Conservation (phyloP, 352 stramenopile species). For the Globisporangium parvum region DNA sequence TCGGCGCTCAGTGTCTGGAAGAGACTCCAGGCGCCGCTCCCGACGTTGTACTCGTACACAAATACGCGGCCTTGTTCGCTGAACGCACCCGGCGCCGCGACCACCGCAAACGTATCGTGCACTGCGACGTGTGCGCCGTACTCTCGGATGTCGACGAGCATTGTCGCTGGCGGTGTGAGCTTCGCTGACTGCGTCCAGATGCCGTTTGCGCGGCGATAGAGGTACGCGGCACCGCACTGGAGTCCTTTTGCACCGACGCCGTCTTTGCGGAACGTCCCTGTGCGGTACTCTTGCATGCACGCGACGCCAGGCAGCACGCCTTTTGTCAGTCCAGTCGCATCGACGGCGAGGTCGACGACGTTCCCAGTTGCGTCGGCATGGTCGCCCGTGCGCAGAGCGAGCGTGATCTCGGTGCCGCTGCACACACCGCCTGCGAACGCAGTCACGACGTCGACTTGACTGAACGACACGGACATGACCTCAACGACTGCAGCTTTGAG, state of each 20-base stretch:
- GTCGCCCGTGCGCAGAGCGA: slow-evolving; percentile 50
- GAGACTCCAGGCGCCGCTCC: slow-evolving; percentile 32
- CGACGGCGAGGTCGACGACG: slow-evolving; percentile 47
- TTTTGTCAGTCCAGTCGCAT: slow-evolving; percentile 38
- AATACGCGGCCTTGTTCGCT: slow-evolving; percentile 58
- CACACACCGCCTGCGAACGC: slow-evolving; percentile 46
- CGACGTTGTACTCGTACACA: slow-evolving; percentile 63
- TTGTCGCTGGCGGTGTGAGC: slow-evolving; percentile 29
- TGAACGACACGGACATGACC: slow-evolving; percentile 48
- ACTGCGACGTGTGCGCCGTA: slow-evolving; percentile 50
- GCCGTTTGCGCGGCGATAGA: slow-evolving; percentile 35
- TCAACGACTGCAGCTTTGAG: slow-evolving; percentile 46
- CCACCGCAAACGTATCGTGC: slow-evolving; percentile 39
- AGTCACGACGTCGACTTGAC: slow-evolving; percentile 47
- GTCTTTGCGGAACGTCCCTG: slow-evolving; percentile 56
- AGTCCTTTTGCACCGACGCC: slow-evolving; percentile 52
- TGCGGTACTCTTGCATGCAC: slow-evolving; percentile 43
- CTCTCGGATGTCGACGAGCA: slow-evolving; percentile 43
- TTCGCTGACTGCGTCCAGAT: slow-evolving; percentile 61
- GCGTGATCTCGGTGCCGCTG: slow-evolving; percentile 36
- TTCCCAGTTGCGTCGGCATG: slow-evolving; percentile 50
- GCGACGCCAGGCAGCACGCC: slow-evolving; percentile 21
- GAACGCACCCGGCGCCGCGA: slow-evolving; percentile 57
- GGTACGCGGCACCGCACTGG: slow-evolving; percentile 64
- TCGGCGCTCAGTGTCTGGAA: slow-evolving; percentile 59